Evolutionary conservation across 148 eudicot genomes (phyloP).

Genomic region (Rhododendron ferrugineum): DNA sequence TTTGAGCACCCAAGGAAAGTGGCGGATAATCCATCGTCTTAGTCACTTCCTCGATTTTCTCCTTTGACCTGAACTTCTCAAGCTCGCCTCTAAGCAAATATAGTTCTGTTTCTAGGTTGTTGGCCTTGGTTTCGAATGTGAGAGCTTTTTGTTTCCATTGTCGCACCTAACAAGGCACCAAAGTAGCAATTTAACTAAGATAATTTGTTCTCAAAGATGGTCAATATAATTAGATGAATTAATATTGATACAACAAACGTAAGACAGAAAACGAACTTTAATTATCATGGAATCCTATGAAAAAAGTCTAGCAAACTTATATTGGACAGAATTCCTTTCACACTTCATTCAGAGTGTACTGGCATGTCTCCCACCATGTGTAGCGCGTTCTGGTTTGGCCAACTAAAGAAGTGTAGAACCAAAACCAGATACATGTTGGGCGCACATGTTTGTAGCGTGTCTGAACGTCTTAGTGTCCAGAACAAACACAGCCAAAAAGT

Average conservation of each 20-base stretch:
- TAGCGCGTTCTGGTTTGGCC: no score
- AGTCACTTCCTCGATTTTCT: conserved; percentile 16
- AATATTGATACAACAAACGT: not conserved
- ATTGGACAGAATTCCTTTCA: not conserved
- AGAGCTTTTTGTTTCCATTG: conserved; percentile 68
- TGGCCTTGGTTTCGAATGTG: conserved; percentile 40
- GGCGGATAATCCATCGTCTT: conserved; percentile 18
- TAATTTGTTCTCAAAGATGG: not conserved
- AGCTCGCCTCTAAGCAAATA: conserved; percentile 32
- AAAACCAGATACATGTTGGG: not conserved
- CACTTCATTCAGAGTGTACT: not conserved
- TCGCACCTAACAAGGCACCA: conserved; percentile 37
- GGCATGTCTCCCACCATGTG: no score
- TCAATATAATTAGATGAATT: not conserved
- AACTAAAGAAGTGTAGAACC: not conserved
- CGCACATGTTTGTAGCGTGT: not conserved
- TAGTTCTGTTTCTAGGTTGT: conserved; percentile 41
- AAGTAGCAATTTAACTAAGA: not conserved
- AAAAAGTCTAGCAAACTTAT: not conserved
- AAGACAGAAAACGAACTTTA: not conserved
- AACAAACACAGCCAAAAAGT: not conserved
- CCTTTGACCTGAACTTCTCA: conserved; percentile 26
- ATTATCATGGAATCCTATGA: not conserved
- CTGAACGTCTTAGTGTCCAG: not conserved
- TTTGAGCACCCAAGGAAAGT: conserved; percentile 51